phyloP scores from a whole-genome alignment of 148 eudicot genomes.

The Polygonum aviculare region DNA sequence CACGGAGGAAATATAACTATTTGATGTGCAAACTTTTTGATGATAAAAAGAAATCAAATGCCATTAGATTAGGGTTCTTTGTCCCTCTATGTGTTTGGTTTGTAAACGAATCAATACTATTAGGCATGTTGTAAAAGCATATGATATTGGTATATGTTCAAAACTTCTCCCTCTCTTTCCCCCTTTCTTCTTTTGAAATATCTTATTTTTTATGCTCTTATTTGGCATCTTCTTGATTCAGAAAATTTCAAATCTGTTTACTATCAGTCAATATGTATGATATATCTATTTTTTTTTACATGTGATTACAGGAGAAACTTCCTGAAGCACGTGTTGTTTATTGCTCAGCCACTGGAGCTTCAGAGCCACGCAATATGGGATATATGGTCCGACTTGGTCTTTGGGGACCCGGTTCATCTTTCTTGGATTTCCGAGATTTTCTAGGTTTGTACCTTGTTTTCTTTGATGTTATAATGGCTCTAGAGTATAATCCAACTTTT shows the following conservation, averaged over 20 bases:
- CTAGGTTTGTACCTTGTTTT: constrained; percentile 42
- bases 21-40: background rate
- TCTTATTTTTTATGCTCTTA: background rate
- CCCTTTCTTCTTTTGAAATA: no score
- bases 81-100: background rate
- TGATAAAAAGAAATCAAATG: background rate
- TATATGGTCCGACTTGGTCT: constrained; percentile 99
- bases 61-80: background rate
- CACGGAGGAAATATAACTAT: no score
- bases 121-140: no score
- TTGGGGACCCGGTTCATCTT: constrained; percentile 94
- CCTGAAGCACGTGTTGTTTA: constrained; percentile 96
- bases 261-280: background rate
- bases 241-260: background rate
- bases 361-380: constrained; percentile 97
- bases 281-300: background rate
- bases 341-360: constrained; percentile 98
- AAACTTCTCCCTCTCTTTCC: background rate
- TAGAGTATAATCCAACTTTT: background rate
- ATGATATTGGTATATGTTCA: background rate
- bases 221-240: background rate
- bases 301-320: constrained; percentile 59
- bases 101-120: no score
- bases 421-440: constrained; percentile 65
- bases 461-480: background rate